Base-by-base conservation (phyloP, 169 alveolate species). In the Perkinsus olseni region DNA sequence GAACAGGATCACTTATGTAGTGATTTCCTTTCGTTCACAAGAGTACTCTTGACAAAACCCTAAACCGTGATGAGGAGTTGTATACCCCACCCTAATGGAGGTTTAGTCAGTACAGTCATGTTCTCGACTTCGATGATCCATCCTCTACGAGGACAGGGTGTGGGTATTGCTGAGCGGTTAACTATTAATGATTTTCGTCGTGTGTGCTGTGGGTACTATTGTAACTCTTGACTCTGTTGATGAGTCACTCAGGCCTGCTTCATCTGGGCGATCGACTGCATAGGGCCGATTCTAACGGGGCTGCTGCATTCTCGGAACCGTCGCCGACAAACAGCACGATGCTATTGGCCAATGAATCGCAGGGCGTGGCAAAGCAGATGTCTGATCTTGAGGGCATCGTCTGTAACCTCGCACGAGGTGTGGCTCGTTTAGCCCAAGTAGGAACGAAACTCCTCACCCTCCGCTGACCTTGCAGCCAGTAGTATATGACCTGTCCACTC, bases 41-140 rank as follows among this genome's bases (percentile, higher is more conserved):
- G 82, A 62, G 82, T 62, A 62, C 82, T 62, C 82, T 62, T 62
- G 82, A 62, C 82, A 62, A 62, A 62, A 62, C 82, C 82, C 82
- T 24, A 62, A 62, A 62, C 82, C 82, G 82, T 62, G 82, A 62
- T 62, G 82, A 62, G 82, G 82, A 62, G 82, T 13, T 62, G 82
- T 62, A 62, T 62, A 62, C 82, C 82, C 82, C 82, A 62, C 82
- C 82, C 82, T 62, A 62, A 62, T 62, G 82, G 82, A 62, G 82
- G 82, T 62, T 8, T 62, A 62, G 82, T 62, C 82, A 62, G 34
- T 62, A 62, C 82, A 62, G 34, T 62, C 28, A 62, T 62, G 82
- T 62, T 6, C 34, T 62, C 82, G 82, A 62, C 82, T 62, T 62
- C 82, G 82, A 62, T 62, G 82, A 62, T 62, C 82, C 82, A 62